Evolutionary conservation across 768 basidiomycete species (phyloP), one percentile per base, ranked within the genome.

Genomic region (Tylopilus intermedius): DNA sequence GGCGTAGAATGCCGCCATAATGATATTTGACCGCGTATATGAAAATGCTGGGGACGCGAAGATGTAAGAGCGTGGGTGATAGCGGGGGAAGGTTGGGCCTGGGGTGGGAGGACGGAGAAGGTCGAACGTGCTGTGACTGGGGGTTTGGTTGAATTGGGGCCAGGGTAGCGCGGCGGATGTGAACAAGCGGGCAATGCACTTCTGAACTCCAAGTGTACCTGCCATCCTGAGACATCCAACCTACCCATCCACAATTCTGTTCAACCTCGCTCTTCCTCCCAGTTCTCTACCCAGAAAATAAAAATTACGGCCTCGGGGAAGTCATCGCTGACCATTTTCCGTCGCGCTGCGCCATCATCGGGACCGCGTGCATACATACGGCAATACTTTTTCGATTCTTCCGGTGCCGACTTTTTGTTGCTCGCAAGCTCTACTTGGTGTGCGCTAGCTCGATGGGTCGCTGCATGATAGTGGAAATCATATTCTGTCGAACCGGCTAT

Each of bases 1-100:
- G 37, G 58, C 62, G 40, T 69, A 69, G 59, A 62, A 69, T 24
- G 69, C 65, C 13, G 67, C 67, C 67, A 69, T 69, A 29, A 33
- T 55, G 55, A 51, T 58, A 24, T 60, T 49, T 27, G 53, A 52
- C 47, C 50, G 47, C 21, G 61, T 55, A 48, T 42, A 9, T 10
- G 41, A 42, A 38, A 54, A 50, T 24, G 40, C 26, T 7, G 51
- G 40, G 2, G 58, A 53, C 51, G 50, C 51, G 55, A 46, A 48
- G 52, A 13, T 39, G 8, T 45, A 40, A 48, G 45, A 37, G 18
- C 18, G 35, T 30, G 41, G 49, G 38, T 47, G 54, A 33, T 18
- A 40, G 53, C 13, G 43, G 40, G 50, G 44, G 51, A 45, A 30
- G 29, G 50, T 8, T 29, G 11, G 45, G 51, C 42, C 45, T 45